Base-by-base conservation (phyloP, 2,329 filamentous ascomycete species). In the Orbilia oligospora region DNA sequence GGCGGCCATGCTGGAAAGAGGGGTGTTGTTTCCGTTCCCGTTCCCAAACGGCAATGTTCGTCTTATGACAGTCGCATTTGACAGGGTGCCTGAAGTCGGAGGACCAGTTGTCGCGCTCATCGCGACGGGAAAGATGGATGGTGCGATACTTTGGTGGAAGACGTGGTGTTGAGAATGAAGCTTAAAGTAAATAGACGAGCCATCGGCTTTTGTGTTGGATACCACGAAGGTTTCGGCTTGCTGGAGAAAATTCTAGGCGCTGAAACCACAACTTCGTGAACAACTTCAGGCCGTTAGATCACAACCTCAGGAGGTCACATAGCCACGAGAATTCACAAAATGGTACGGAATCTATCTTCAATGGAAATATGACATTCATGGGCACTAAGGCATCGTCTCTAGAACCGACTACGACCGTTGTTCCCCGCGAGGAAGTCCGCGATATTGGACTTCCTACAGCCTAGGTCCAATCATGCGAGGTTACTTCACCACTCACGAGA, bases 41-140 rank as follows among this genome's bases (percentile, higher is more conserved):
- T 76, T 76, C 1, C 72, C 72, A 16, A 76, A 76, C 14, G 72
- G 72, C 20, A 76, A 27, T n/a, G 66, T 76, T 27, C 66, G 46
- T 18, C 58, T 69, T 33, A 48, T 66, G 0, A 33, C 63, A 48
- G 48, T 55, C n/a, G 66, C 48, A 56, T 61, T 44, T 12, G 66
- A 27, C 12, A 61, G 38, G 30, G 53, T 49, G 4, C 64, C 68
- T 71, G 72, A 76, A 48, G 72, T 58, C 58, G 72, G 58, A 69
- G 66, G 56, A 56, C 66, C 58, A 41, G 66, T 55, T 66, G 72
- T 70, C 72, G 72, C 72, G 61, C 72, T 76, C 72, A 76, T 76
- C 72, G 66, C 72, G 66, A 66, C 20, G 14, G 22, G 38, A 20
- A 36, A 27, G 36, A 41, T 36, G 49, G 36, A 51, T 14, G 56